A percentile compares a stretch with the other conserved stretches of the same genome.
Conservation (phyloP, 345 rosid species). For the Acer yangbiense region DNA sequence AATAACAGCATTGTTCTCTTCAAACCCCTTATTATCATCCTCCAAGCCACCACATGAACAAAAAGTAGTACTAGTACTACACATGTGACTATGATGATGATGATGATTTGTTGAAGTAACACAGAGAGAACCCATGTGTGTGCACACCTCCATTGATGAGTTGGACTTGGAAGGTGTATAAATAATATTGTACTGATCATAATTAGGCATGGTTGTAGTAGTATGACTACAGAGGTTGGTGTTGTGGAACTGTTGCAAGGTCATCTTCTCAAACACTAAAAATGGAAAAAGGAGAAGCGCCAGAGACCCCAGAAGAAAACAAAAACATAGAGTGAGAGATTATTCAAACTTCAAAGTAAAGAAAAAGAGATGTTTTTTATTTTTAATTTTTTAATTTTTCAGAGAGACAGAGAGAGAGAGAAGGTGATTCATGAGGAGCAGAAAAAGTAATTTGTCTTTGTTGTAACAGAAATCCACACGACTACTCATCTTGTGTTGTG, state of each 20-base stretch:
- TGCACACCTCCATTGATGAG: slow-evolving; percentile 30
- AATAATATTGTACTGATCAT: not conserved
- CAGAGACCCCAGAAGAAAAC: slow-evolving; percentile 7
- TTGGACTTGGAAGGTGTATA: slow-evolving; percentile 13
- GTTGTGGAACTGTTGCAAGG: slow-evolving; percentile 39
- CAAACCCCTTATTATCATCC: slow-evolving; percentile 17
- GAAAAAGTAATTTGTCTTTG: slow-evolving; percentile 18
- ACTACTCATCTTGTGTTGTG: slow-evolving; percentile 2
- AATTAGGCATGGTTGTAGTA: slow-evolving; percentile 8
- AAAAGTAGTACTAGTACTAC: not conserved
- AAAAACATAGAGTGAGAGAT: slow-evolving; percentile 1
- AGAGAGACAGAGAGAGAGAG: not conserved
- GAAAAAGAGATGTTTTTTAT: not conserved
- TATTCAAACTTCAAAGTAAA: not conserved
- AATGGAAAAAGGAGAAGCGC: slow-evolving; percentile 24
- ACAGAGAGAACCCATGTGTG: slow-evolving; percentile 24
- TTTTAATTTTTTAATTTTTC: no score
- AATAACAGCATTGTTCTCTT: slow-evolving; percentile 25
- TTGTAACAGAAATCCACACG: slow-evolving; percentile 38
- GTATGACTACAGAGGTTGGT: slow-evolving; percentile 20
- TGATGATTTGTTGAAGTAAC: not conserved
- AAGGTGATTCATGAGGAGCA: not conserved
- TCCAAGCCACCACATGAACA: slow-evolving; percentile 20
- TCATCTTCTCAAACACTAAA: slow-evolving; percentile 26
- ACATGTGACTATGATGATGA: slow-evolving; percentile 18